These are phyloP conservation scores for Raphidocelis subcapitata DNA, from an alignment of 139 green algal species.

Conservation along the genomic window DNA sequence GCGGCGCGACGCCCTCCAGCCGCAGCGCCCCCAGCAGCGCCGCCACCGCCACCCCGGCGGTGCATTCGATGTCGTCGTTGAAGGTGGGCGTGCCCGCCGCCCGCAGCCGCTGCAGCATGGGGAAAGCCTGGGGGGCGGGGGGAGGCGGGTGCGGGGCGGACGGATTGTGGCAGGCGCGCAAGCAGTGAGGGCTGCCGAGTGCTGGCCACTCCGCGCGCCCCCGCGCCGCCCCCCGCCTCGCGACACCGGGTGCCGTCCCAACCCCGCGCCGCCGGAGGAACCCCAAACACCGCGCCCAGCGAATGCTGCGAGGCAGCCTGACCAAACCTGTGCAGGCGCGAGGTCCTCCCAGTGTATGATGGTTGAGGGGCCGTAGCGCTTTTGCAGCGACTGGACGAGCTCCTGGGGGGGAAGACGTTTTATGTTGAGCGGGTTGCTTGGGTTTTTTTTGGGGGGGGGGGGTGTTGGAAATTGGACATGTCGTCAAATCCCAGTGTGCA, in stretches of 20 bases:
- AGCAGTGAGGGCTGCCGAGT: background rate
- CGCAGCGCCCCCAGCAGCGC: constrained; percentile 32
- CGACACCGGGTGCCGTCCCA: too few species aligned
- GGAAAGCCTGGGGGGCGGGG: constrained; percentile 56
- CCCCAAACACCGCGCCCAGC: too few species aligned
- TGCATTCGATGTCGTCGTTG: constrained; percentile 87
- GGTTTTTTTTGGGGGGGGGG: too few species aligned
- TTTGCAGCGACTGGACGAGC: constrained; percentile 22
- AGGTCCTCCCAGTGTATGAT: constrained; percentile 62
- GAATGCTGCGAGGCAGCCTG: too few species aligned
- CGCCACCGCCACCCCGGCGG: constrained; percentile 43
- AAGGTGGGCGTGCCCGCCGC: constrained; percentile 49
- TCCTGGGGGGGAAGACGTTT: too few species aligned
- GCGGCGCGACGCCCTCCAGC: constrained; percentile 29
- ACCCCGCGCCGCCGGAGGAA: too few species aligned
- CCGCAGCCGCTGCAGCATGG: constrained; percentile 48
- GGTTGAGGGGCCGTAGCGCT: constrained; percentile 27
- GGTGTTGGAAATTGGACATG: too few species aligned
- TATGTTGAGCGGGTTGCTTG: too few species aligned
- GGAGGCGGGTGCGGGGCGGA: background rate
- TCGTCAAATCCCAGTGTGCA: too few species aligned
- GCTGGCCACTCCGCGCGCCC: constrained; percentile 10
- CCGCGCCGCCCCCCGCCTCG: background rate
- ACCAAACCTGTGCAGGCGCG: constrained; percentile 4
- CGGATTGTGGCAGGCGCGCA: background rate